Evolutionary conservation across 352 stramenopile genomes (phyloP).

Genomic region (Phytophthora aleatoria): DNA sequence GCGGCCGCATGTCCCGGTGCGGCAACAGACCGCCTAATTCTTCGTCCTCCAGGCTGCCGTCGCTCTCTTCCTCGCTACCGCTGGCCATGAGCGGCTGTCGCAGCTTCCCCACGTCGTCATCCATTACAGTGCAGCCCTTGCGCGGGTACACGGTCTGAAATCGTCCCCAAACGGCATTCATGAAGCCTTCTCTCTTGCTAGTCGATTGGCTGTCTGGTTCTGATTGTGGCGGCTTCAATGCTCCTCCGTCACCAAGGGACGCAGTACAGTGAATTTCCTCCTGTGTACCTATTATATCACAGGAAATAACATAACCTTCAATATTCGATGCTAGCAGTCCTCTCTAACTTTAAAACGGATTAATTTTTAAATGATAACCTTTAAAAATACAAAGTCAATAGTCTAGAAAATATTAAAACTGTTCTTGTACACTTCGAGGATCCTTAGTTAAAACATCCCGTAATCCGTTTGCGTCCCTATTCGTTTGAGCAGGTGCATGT

Average conservation of each 20-base stretch:
- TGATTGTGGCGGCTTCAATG: conserved; percentile 20
- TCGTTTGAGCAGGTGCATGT: conserved; percentile 2
- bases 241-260: conserved; percentile 6
- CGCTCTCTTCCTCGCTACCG: conserved; percentile 28
- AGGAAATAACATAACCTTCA: neutral
- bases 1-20: conserved; percentile 11
- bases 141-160: conserved; percentile 29
- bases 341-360: too few species aligned
- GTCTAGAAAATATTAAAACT: too few species aligned
- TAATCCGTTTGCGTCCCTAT: conserved; percentile 10
- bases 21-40: conserved; percentile 29
- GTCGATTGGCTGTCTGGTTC: conserved; percentile 16
- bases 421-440: neutral
- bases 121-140: conserved; percentile 34
- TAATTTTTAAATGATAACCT: too few species aligned
- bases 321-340: neutral
- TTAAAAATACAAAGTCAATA: too few species aligned
- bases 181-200: conserved; percentile 13
- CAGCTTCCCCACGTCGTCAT: conserved; percentile 40
- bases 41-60: conserved; percentile 16
- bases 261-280: neutral
- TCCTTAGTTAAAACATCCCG: conserved; percentile 6
- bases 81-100: conserved; percentile 41
- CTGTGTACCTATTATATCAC: conserved; percentile 1
- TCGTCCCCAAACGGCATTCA: conserved; percentile 33